Evolutionary conservation across 2,329 filamentous ascomycete genomes (phyloP), one percentile per base, ranked within the genome.

Genomic region (Helotiales sp.): DNA sequence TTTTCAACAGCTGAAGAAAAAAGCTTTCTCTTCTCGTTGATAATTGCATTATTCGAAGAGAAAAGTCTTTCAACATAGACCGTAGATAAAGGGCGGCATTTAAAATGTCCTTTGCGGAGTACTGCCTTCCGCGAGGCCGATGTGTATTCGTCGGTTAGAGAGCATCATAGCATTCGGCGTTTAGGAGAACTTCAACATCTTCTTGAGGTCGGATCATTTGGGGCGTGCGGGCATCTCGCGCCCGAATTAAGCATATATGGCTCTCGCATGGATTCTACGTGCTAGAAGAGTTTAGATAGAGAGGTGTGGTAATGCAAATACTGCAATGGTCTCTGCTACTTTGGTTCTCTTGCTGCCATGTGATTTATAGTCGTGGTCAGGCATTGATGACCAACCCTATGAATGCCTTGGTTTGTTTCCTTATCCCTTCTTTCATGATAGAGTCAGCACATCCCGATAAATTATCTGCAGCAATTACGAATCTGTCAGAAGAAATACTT

Each of bases 11-110:
- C 31, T 27, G 50, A 58, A 38, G 40, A 56, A 58, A n/a, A 62
- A 65, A 59, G 59, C 57, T 63, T 66, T 63, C 55, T 65, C 58
- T 64, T 63, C 55, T 8, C 25, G 25, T n/a, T 31, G 25, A 27
- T 29, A 31, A 34, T 47, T 40, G 34, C 29, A 24, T 15, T 13
- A 9, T 22, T 38, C 52, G 63, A 63, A 66, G 64, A 66, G 64
- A 68, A 68, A 71, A 69, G 69, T 70, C 69, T 71, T 72, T 72
- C 70, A 72, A 72, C 70, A 72, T 71, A 71, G 69, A 70, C 69
- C 69, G 64, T 70, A 70, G 66, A 70, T 64, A 25, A 69, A 66
- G 59, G n/a, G 61, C 59, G 59, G 60, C 54, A 58, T 55, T 59
- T 46, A 47, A 25, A 34, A 13, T 10, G 12, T 9, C 40, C 40